Percentiles rank a stretch among this genome's conserved stretches.
phyloP scores from a whole-genome alignment of 441 rosid species.

The Melastoma candidum region DNA sequence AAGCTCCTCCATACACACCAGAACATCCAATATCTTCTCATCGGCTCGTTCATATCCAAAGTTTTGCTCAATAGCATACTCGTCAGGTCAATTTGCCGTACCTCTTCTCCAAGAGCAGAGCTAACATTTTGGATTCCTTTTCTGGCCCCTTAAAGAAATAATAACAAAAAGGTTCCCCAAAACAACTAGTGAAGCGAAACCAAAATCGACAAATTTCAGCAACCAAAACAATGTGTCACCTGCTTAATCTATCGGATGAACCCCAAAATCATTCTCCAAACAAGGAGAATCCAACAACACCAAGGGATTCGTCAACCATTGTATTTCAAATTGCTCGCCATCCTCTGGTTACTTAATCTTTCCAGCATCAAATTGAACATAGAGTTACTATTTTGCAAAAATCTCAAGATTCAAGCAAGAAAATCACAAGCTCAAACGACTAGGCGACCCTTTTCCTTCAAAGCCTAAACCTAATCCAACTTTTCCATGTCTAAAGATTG shows the following conservation, averaged over 20 bases:
- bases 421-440: slow-evolving; percentile 34
- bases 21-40: slow-evolving; percentile 36
- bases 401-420: background rate
- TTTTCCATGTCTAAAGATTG: slow-evolving; percentile 35
- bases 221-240: slow-evolving; percentile 25
- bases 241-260: slow-evolving; percentile 29
- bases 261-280: background rate
- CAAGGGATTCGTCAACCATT: background rate
- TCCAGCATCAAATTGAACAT: background rate
- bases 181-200: background rate
- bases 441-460: slow-evolving; percentile 44
- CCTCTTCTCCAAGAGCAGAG: slow-evolving; percentile 46
- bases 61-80: slow-evolving; percentile 43
- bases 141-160: slow-evolving; percentile 13
- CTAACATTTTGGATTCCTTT: slow-evolving; percentile 41
- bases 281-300: background rate
- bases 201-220: background rate
- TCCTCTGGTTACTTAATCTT: background rate
- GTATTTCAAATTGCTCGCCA: too few species aligned
- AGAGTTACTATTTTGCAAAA: slow-evolving; percentile 1
- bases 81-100: slow-evolving; percentile 37
- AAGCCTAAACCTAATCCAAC: slow-evolving; percentile 43
- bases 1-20: slow-evolving; percentile 38
- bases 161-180: background rate
- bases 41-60: slow-evolving; percentile 41